These are phyloP conservation scores for Grosmannia penicillata DNA, from an alignment of 2,329 filamentous ascomycete species.

Conservation along the genomic window DNA sequence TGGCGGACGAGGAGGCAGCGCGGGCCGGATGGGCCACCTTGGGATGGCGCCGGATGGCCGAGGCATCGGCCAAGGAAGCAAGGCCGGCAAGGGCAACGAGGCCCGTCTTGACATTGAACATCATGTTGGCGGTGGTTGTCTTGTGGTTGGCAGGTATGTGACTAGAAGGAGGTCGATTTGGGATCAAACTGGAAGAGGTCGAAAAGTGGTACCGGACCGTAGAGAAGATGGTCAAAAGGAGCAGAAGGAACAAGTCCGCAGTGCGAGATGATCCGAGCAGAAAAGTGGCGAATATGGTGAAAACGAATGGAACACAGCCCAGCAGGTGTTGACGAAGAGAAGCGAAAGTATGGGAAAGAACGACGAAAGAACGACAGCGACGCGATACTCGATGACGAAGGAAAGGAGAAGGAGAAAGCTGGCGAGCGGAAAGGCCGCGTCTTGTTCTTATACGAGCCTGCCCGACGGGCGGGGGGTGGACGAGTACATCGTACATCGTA, in stretches of 20 bases:
- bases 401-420: neutral
- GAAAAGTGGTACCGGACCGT: conserved; percentile 37
- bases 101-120: conserved; percentile 34
- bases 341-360: conserved; percentile 16
- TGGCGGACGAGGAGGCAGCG: conserved; percentile 12
- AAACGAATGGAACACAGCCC: conserved; percentile 32
- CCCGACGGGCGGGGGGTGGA: neutral
- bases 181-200: conserved; percentile 3
- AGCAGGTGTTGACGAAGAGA: conserved; percentile 23
- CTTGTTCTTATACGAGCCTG: neutral
- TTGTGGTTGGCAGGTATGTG: neutral
- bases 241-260: neutral
- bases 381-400: neutral
- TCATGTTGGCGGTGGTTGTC: conserved; percentile 26
- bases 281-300: conserved; percentile 18
- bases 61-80: conserved; percentile 28
- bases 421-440: conserved; percentile 26
- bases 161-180: neutral
- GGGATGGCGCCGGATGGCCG: conserved; percentile 22
- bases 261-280: neutral
- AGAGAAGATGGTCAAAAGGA: conserved; percentile 13
- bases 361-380: conserved; percentile 1
- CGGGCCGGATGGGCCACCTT: neutral
- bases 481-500: no score
- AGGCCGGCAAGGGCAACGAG: conserved; percentile 34